phyloP scores from a whole-genome alignment of 768 basidiomycete species.

The Boletus sp. region DNA sequence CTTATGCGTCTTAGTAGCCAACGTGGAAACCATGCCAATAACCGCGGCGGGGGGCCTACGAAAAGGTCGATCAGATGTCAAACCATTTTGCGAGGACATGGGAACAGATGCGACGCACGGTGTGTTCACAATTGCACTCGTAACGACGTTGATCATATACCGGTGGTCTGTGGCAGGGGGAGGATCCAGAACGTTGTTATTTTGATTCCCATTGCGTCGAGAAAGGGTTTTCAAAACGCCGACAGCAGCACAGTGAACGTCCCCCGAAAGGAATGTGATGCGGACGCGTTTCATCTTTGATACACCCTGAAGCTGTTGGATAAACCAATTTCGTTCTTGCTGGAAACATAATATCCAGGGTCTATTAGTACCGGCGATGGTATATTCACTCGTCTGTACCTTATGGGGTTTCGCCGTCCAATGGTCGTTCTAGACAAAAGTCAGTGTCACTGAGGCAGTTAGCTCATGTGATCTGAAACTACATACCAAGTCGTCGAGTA shows the following conservation, averaged over 20 bases:
- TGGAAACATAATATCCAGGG: slow-evolving; percentile 31
- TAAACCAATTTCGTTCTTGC: slow-evolving; percentile 88
- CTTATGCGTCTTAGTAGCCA: slow-evolving; percentile 79
- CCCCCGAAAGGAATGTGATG: slow-evolving; percentile 85
- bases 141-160: slow-evolving; percentile 88
- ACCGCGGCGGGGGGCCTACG: slow-evolving; percentile 63
- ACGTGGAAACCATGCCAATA: slow-evolving; percentile 72
- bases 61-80: neutral
- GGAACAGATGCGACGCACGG: slow-evolving; percentile 51
- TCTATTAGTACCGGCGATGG: neutral
- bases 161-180: slow-evolving; percentile 63
- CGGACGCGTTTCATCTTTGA: slow-evolving; percentile 61
- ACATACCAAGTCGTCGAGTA: slow-evolving; percentile 85
- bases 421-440: slow-evolving; percentile 79
- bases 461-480: neutral
- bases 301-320: slow-evolving; percentile 73
- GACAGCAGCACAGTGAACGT: slow-evolving; percentile 90
- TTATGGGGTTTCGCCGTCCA: slow-evolving; percentile 85
- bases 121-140: slow-evolving; percentile 95
- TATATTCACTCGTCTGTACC: slow-evolving; percentile 35
- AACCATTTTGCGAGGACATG: neutral
- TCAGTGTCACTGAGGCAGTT: slow-evolving; percentile 38
- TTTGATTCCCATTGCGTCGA: slow-evolving; percentile 36
- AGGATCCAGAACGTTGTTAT: slow-evolving; percentile 35
- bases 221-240: slow-evolving; percentile 70